These are phyloP conservation scores for Bruguiera parviflora DNA, from an alignment of 345 rosid species.

Conservation along the genomic window DNA sequence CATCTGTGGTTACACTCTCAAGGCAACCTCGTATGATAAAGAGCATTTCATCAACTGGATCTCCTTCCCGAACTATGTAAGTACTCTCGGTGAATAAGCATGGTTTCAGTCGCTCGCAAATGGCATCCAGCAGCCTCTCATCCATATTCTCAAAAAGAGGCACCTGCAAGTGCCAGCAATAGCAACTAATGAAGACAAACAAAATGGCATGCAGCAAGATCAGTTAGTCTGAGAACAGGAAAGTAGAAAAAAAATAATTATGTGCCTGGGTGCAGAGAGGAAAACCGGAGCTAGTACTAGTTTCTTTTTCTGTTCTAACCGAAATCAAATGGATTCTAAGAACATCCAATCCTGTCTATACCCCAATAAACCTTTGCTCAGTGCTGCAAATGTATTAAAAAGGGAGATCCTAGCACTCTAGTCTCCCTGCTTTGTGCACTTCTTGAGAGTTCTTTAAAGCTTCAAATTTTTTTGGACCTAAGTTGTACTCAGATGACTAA, in stretches of 20 bases:
- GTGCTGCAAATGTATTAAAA: background rate
- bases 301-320: too few species aligned
- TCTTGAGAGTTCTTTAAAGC: too few species aligned
- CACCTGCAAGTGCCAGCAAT: conserved; percentile 44
- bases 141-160: conserved; percentile 93
- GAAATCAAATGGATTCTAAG: too few species aligned
- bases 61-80: conserved; percentile 87
- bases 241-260: too few species aligned
- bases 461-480: too few species aligned
- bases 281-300: too few species aligned
- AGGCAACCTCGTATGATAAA: conserved; percentile 94
- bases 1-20: conserved; percentile 91
- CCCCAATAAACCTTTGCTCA: too few species aligned
- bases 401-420: too few species aligned
- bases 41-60: conserved; percentile 97
- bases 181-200: background rate
- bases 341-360: too few species aligned
- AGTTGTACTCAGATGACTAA: too few species aligned
- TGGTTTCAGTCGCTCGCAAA: conserved; percentile 90
- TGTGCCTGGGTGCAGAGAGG: too few species aligned
- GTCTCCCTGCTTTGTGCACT: too few species aligned
- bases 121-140: conserved; percentile 91
- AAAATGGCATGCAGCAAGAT: background rate
- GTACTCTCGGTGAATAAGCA: conserved; percentile 72
- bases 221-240: background rate